phyloP scores from a whole-genome alignment of 805 yeast species.

The Jamesozyma jinghongensis region DNA sequence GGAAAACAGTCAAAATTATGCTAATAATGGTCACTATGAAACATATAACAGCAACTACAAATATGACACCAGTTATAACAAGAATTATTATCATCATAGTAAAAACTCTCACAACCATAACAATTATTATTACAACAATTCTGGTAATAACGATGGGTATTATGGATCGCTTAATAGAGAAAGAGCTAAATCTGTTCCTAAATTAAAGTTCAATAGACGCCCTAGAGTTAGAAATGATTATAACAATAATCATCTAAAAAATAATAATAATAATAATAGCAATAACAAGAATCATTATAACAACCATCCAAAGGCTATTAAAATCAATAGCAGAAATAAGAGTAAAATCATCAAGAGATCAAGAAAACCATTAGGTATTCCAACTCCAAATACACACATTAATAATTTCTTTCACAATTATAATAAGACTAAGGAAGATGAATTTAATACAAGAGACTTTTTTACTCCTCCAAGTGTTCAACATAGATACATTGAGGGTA shows the following conservation, averaged over 20 bases:
- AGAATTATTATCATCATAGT: neutral
- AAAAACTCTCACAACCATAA: neutral
- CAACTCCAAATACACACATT: conserved; percentile 44
- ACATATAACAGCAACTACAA: conserved; percentile 1
- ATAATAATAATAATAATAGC: conserved; percentile 6
- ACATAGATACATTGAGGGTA: conserved; percentile 58
- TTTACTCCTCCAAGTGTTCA: conserved; percentile 72
- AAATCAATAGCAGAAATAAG: conserved; percentile 18
- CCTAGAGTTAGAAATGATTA: conserved; percentile 12
- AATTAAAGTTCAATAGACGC: conserved; percentile 24
- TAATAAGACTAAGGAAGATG: conserved; percentile 15
- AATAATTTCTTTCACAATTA: conserved; percentile 33
- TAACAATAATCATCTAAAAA: conserved; percentile 8
- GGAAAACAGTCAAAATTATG: neutral
- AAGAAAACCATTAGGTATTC: conserved; percentile 56
- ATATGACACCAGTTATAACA: conserved; percentile 1
- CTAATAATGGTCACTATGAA: too few species aligned
- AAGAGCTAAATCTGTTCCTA: conserved; percentile 26
- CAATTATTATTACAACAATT: neutral
- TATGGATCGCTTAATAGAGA: conserved; percentile 4
- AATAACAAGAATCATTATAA: conserved; percentile 9
- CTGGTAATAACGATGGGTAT: neutral
- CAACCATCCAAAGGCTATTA: conserved; percentile 20
- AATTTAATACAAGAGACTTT: conserved; percentile 57
- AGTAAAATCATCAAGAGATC: conserved; percentile 29